Evolutionary conservation across 2,329 filamentous ascomycete species (phyloP).

Genomic region (Fusarium sp.): DNA sequence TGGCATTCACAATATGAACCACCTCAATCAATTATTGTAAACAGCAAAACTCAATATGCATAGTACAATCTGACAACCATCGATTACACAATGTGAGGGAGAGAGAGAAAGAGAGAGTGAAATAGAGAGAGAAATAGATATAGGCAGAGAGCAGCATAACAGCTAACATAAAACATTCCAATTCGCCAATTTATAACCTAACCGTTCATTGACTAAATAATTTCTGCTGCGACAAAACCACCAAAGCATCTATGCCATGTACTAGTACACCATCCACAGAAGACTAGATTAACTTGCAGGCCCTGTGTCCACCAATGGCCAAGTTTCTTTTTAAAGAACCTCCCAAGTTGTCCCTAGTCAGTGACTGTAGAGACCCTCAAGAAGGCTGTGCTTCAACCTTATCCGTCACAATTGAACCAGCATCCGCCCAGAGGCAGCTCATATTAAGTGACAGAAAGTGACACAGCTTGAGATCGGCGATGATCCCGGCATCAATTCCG

Average conservation of each 20-base stretch:
- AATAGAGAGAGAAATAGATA: too few species aligned
- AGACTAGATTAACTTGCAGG: conserved; percentile 13
- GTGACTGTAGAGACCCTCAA: background rate
- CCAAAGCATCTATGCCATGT: conserved; percentile 32
- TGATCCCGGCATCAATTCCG: conserved; percentile 19
- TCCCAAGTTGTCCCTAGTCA: background rate
- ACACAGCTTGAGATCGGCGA: background rate
- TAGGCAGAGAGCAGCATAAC: background rate
- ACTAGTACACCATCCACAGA: conserved; percentile 27
- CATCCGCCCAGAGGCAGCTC: background rate
- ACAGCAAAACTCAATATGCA: background rate
- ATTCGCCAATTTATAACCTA: conserved; percentile 28
- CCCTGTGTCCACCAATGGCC: background rate
- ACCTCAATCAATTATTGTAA: background rate
- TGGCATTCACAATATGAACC: background rate
- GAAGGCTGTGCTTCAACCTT: background rate
- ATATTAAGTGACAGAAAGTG: background rate
- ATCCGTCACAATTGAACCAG: background rate
- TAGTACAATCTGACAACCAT: background rate
- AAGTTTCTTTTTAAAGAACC: background rate
- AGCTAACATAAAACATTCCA: conserved; percentile 18
- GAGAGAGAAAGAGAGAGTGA: too few species aligned
- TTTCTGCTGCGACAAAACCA: conserved; percentile 18
- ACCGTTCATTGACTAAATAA: conserved; percentile 7
- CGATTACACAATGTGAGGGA: background rate